phyloP scores from a whole-genome alignment of 306 rosid species.

The Chamaecrista fasciculata region DNA sequence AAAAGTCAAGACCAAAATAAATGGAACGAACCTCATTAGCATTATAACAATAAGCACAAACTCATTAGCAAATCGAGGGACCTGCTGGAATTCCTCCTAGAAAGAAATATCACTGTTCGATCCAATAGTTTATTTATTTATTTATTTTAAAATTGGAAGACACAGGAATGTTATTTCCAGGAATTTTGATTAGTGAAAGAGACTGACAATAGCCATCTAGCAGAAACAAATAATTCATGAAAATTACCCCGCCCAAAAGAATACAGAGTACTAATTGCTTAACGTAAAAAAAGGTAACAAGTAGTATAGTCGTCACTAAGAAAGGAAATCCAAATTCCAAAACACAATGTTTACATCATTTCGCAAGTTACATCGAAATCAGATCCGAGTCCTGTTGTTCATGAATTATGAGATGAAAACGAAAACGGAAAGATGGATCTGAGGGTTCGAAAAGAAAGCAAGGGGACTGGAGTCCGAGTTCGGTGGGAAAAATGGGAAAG shows the following conservation, averaged over 20 bases:
- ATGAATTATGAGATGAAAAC: not conserved
- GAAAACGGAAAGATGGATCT: not conserved
- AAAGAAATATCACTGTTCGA: constrained; percentile 18
- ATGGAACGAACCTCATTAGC: constrained; percentile 27
- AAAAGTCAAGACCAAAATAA: constrained; percentile 21
- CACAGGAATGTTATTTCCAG: not conserved
- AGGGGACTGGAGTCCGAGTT: not conserved
- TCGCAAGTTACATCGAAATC: not conserved
- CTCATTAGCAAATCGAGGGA: not conserved
- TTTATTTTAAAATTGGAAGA: not conserved
- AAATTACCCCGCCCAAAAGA: not conserved
- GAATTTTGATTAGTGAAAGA: not conserved
- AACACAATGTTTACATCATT: not conserved
- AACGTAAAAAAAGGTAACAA: not conserved
- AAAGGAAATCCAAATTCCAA: constrained; percentile 1
- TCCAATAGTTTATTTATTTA: constrained; percentile 19
- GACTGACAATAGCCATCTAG: constrained; percentile 23
- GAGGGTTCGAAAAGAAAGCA: not conserved
- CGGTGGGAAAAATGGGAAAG: not conserved
- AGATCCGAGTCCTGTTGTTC: constrained; percentile 1
- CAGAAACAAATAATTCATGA: not conserved
- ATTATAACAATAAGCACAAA: constrained; percentile 15
- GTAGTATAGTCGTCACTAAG: not conserved
- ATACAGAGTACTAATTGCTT: too few species aligned
- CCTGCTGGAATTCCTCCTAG: constrained; percentile 12